A percentile compares a stretch with the other conserved stretches of the same genome.
Evolutionary conservation across 441 rosid species (phyloP).

Genomic region (Erysimum cheiri): DNA sequence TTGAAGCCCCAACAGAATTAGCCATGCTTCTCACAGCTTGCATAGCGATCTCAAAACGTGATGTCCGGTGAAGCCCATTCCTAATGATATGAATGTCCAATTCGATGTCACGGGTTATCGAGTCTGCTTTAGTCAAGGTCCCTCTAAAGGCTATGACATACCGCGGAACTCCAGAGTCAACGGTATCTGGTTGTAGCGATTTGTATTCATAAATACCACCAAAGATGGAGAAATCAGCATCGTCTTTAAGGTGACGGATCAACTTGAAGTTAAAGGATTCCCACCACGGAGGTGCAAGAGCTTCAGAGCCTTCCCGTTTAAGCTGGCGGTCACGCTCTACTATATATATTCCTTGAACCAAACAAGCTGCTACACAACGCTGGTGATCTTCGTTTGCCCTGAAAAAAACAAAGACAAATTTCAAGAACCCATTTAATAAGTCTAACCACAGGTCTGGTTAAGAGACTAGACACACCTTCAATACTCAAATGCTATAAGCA

Average conservation of each 20-base stretch:
- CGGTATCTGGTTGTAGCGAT: slow-evolving; percentile 44
- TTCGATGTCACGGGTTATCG: slow-evolving; percentile 70
- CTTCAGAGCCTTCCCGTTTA: slow-evolving; percentile 66
- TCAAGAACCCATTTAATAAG: neutral
- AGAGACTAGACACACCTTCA: neutral
- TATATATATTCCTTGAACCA: slow-evolving; percentile 82
- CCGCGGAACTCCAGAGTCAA: slow-evolving; percentile 46
- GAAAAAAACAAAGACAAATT: neutral
- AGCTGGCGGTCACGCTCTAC: slow-evolving; percentile 90
- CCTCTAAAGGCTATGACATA: slow-evolving; percentile 87
- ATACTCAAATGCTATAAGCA: neutral
- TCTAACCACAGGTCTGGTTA: neutral
- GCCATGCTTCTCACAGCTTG: slow-evolving; percentile 76
- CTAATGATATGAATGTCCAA: slow-evolving; percentile 68
- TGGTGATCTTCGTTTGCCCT: slow-evolving; percentile 67
- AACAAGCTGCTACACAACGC: slow-evolving; percentile 82
- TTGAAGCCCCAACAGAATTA: slow-evolving; percentile 63
- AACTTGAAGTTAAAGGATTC: slow-evolving; percentile 66
- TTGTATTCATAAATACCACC: slow-evolving; percentile 77
- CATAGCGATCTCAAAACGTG: slow-evolving; percentile 78
- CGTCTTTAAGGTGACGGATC: slow-evolving; percentile 69
- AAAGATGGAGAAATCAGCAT: slow-evolving; percentile 79
- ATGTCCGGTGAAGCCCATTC: slow-evolving; percentile 72
- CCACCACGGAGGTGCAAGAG: slow-evolving; percentile 95
- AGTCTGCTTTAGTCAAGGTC: slow-evolving; percentile 77